phyloP scores from a whole-genome alignment of 179 eudicot species.

The Silene coronaria region DNA sequence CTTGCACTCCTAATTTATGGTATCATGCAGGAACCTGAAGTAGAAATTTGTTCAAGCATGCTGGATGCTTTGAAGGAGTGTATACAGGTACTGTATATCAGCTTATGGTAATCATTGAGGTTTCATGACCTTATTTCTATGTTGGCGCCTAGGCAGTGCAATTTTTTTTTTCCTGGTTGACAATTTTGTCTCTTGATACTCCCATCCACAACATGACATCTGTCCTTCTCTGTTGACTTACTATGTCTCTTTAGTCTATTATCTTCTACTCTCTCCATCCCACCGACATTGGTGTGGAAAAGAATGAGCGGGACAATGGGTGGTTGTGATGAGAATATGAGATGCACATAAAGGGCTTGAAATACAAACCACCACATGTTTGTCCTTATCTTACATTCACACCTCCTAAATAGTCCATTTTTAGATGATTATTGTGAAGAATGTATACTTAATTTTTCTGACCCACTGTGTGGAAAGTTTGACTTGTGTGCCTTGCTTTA shows the following conservation, averaged over 20 bases:
- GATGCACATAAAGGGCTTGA: neutral
- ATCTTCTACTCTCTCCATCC: neutral
- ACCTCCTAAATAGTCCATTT: too few species aligned
- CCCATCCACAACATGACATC: neutral
- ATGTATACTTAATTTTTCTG: neutral
- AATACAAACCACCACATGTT: neutral
- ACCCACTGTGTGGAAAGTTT: neutral
- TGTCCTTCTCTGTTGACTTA: neutral
- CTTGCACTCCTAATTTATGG: neutral
- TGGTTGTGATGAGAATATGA: neutral
- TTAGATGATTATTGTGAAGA: too few species aligned
- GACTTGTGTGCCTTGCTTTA: constrained; percentile 21
- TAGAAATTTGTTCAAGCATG: constrained; percentile 91
- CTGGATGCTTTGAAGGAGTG: constrained; percentile 94
- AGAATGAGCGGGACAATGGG: neutral
- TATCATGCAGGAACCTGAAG: constrained; percentile 86
- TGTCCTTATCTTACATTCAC: neutral
- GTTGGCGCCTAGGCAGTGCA: neutral
- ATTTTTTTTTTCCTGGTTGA: neutral
- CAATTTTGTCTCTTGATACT: neutral
- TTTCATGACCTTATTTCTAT: neutral
- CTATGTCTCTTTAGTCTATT: neutral
- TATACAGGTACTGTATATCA: constrained; percentile 52
- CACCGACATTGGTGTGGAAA: neutral
- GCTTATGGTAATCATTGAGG: neutral